These are phyloP conservation scores for Micromonas commoda DNA, from an alignment of 139 green algal genomes.

Conservation along the genomic window DNA sequence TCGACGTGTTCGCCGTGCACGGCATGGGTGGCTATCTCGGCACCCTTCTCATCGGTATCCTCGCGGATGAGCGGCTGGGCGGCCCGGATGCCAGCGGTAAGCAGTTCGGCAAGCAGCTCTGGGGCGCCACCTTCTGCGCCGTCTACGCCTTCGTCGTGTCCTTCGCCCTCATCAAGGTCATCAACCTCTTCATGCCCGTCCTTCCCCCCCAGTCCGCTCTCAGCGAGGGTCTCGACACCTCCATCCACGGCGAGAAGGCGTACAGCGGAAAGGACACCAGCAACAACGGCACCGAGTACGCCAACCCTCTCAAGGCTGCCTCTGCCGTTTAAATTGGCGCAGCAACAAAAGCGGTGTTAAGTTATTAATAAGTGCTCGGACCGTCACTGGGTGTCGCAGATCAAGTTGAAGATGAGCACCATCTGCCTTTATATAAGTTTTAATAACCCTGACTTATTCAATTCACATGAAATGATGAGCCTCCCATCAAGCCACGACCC, in stretches of 20 bases:
- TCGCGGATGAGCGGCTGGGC: constrained; percentile 3
- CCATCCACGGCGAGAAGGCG: constrained; percentile 26
- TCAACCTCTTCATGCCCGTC: constrained; percentile 1
- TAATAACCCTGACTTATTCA: no score
- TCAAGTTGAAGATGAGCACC: no score
- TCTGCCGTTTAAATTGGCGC: no score
- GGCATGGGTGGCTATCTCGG: constrained; percentile 41
- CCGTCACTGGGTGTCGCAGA: no score
- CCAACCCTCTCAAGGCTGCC: not conserved
- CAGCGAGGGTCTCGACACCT: constrained; percentile 8
- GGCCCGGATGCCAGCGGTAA: constrained; percentile 20
- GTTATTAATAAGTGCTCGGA: no score
- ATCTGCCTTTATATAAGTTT: no score
- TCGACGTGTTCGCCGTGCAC: constrained; percentile 43
- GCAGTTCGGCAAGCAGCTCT: constrained; percentile 21
- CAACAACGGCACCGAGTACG: not conserved
- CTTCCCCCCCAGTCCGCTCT: not conserved
- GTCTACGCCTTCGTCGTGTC: constrained; percentile 30
- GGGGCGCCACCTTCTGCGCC: constrained; percentile 2
- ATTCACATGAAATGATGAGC: no score
- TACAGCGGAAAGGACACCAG: constrained; percentile 11
- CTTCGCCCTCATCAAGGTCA: constrained; percentile 15
- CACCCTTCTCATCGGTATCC: constrained; percentile 31
- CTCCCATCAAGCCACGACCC: no score
- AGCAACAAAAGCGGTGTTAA: no score